A percentile compares a stretch with the other conserved stretches of the same genome.
These are phyloP conservation scores for Torrubiellomyces zombiae DNA, from an alignment of 2,329 filamentous ascomycete genomes.

Conservation along the genomic window DNA sequence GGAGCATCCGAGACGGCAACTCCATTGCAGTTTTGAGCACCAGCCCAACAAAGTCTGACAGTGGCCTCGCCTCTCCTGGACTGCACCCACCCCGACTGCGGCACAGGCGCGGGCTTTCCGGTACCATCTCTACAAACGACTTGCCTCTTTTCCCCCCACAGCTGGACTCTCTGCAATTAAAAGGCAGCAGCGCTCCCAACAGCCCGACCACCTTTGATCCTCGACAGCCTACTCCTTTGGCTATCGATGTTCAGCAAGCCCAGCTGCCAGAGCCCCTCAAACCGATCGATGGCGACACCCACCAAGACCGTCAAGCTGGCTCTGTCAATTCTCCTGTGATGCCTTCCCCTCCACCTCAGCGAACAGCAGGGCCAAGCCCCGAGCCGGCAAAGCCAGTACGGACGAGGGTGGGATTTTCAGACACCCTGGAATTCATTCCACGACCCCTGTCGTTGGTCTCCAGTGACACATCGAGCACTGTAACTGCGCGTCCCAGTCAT, in stretches of 20 bases:
- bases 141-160: constrained; percentile 51
- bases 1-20: constrained; percentile 42
- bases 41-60: constrained; percentile 50
- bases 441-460: constrained; percentile 72
- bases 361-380: constrained; percentile 5
- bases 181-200: constrained; percentile 47
- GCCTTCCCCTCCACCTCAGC: constrained; percentile 4
- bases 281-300: not conserved
- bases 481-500: constrained; percentile 52
- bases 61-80: constrained; percentile 38
- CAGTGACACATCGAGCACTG: constrained; percentile 65
- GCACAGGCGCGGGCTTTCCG: constrained; percentile 57
- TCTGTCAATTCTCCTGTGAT: constrained; percentile 2
- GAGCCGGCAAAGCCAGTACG: constrained; percentile 24
- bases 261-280: constrained; percentile 4
- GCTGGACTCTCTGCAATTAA: constrained; percentile 31
- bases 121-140: constrained; percentile 71
- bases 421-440: constrained; percentile 68
- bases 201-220: constrained; percentile 35
- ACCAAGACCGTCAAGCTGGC: constrained; percentile 1
- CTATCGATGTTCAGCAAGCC: constrained; percentile 6
- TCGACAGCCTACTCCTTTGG: constrained; percentile 8
- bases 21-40: constrained; percentile 47
- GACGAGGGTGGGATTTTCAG: constrained; percentile 66
- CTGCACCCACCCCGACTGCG: constrained; percentile 40